These are phyloP conservation scores for Ettlia oleoabundans DNA, from an alignment of 139 green algal species.

Conservation along the genomic window DNA sequence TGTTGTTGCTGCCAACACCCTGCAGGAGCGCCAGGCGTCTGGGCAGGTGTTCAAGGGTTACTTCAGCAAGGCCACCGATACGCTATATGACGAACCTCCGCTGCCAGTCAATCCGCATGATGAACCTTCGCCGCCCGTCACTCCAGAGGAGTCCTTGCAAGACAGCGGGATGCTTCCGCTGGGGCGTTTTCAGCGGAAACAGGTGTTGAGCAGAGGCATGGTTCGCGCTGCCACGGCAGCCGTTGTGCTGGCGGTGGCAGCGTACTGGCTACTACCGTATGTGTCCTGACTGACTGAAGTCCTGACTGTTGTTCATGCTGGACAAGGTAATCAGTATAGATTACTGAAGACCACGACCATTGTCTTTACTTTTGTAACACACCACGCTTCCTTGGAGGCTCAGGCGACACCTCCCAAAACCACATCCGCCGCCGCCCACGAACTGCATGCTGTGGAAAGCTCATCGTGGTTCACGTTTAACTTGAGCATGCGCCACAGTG, in stretches of 20 bases:
- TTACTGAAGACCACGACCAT: too few species aligned
- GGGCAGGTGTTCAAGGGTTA: slow-evolving; percentile 20
- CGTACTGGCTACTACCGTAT: not conserved
- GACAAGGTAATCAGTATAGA: too few species aligned
- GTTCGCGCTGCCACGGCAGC: not conserved
- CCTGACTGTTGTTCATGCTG: too few species aligned
- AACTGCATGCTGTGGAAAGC: too few species aligned
- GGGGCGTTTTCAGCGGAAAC: too few species aligned
- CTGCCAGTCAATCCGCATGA: slow-evolving; percentile 2
- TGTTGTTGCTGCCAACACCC: not conserved
- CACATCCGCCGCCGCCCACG: too few species aligned
- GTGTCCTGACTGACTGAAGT: not conserved
- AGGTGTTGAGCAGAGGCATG: not conserved
- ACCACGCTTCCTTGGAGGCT: too few species aligned
- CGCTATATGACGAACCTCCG: slow-evolving; percentile 10
- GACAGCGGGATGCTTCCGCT: too few species aligned
- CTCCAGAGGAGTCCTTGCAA: not conserved
- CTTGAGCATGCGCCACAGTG: not conserved
- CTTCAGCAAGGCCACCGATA: slow-evolving; percentile 4
- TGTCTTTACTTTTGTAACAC: too few species aligned
- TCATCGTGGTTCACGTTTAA: too few species aligned
- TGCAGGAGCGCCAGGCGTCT: slow-evolving; percentile 8
- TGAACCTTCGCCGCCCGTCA: not conserved
- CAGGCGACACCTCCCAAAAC: too few species aligned
- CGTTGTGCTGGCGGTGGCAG: not conserved